Conservation (phyloP, 495 filamentous ascomycete genomes). For the Bryoglossum gracile region DNA sequence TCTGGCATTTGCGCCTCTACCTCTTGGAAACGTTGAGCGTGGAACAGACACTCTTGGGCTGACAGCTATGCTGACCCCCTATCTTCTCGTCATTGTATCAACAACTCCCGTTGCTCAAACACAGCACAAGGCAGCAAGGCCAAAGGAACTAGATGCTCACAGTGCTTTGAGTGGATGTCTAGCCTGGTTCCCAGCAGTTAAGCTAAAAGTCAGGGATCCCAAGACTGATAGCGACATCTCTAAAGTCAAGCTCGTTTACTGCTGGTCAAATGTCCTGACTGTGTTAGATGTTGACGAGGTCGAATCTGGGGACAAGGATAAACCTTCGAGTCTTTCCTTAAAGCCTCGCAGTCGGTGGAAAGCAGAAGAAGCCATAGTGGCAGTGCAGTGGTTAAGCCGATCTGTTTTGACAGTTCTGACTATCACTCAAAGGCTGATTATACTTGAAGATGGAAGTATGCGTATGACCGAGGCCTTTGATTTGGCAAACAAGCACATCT, state of each 20-base stretch:
- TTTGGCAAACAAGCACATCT: slow-evolving; percentile 84
- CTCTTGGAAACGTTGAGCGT: slow-evolving; percentile 85
- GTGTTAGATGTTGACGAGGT: slow-evolving; percentile 78
- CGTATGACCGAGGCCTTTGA: slow-evolving; percentile 91
- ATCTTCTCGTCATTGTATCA: slow-evolving; percentile 91
- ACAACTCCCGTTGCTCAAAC: slow-evolving; percentile 94
- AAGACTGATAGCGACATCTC: slow-evolving; percentile 48
- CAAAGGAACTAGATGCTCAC: slow-evolving; percentile 84
- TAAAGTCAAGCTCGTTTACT: slow-evolving; percentile 88
- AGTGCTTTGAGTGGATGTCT: slow-evolving; percentile 87
- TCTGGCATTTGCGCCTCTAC: slow-evolving; percentile 82
- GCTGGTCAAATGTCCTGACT: slow-evolving; percentile 94
- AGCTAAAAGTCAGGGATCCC: slow-evolving; percentile 67
- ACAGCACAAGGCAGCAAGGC: slow-evolving; percentile 83
- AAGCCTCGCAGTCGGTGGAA: slow-evolving; percentile 82
- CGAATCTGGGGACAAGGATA: slow-evolving; percentile 57
- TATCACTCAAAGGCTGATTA: slow-evolving; percentile 84
- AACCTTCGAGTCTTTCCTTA: slow-evolving; percentile 72
- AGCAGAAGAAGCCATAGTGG: slow-evolving; percentile 90
- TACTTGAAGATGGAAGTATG: slow-evolving; percentile 83
- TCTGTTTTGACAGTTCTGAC: slow-evolving; percentile 89
- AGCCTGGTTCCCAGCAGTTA: slow-evolving; percentile 96
- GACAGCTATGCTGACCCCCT: slow-evolving; percentile 93
- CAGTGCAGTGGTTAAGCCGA: slow-evolving; percentile 92
- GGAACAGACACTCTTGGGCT: slow-evolving; percentile 82